Conservation (phyloP, 352 stramenopile species). For the Phytopythium helicoides region DNA sequence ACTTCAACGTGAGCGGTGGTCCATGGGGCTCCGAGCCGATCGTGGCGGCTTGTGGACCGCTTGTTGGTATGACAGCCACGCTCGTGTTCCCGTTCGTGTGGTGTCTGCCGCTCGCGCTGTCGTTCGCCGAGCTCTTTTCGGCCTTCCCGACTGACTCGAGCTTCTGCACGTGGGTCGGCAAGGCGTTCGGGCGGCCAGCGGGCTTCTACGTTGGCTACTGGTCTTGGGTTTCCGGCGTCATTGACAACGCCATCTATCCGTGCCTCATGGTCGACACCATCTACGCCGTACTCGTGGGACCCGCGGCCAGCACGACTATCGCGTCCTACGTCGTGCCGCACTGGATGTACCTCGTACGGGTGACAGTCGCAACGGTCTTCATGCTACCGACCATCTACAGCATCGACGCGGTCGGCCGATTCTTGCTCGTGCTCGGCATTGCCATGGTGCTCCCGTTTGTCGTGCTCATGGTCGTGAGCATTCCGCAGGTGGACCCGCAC, state of each 20-base stretch:
- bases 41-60: constrained; percentile 53
- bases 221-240: constrained; percentile 79
- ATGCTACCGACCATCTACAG: constrained; percentile 69
- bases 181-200: constrained; percentile 78
- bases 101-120: constrained; percentile 66
- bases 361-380: constrained; percentile 56
- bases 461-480: constrained; percentile 43
- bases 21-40: constrained; percentile 70
- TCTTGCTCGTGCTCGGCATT: constrained; percentile 55
- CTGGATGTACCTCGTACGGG: constrained; percentile 40
- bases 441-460: constrained; percentile 72
- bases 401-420: constrained; percentile 71
- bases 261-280: constrained; percentile 80
- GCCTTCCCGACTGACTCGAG: constrained; percentile 78
- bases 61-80: constrained; percentile 65
- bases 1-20: constrained; percentile 75
- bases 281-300: constrained; percentile 11
- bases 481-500: constrained; percentile 56
- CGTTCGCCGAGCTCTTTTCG: constrained; percentile 77
- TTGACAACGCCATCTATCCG: constrained; percentile 86
- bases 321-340: constrained; percentile 3
- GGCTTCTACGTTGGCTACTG: constrained; percentile 85
- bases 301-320: constrained; percentile 1
- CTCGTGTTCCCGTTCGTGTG: constrained; percentile 69
- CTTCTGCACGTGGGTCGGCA: constrained; percentile 80